Evolutionary conservation across 495 filamentous ascomycete species (phyloP), one percentile per base, ranked within the genome.

Genomic region (Penicillium roqueforti): DNA sequence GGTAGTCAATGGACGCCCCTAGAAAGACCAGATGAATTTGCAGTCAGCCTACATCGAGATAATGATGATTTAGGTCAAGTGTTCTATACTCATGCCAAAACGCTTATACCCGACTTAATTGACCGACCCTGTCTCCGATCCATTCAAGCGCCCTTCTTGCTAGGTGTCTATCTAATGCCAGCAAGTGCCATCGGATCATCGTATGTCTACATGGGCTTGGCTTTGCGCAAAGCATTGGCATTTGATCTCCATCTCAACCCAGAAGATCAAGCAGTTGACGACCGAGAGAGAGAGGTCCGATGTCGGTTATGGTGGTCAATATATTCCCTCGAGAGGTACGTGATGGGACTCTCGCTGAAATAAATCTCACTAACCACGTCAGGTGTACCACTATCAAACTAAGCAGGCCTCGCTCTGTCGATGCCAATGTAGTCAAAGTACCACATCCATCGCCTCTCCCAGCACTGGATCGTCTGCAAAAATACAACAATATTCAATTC

Each of bases 201-300:
- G 8, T 68, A 66, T 37, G 40, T 61, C 14, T 68, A 61, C 20
- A 47, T 74, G 38, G 75, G 75, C 7, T 58, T 74, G 47, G 72
- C 75, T 5, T 41, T 75, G 22, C 68, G 73, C 14, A 73, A 74
- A 54, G 72, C 71, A 7, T 55, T 77, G 41, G 67, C 65, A 2
- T 60, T 72, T 1, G 72, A 73, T n/a, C 62, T 77, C 11, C 73
- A 77, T 58, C 59, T 59, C 10, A 10, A 59, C 10, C 11, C 31
- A 16, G 59, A 62, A 6, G 59, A 57, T 46, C 28, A 36, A 22
- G n/a, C 20, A 16, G 40, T 59, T 7, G 37, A 36, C 14, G 49
- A 47, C 4, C 26, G 29, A 9, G 62, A 62, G 20, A 56, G 13
- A 11, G 62, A 68, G 28, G 14, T 66, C 3, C 52, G 60, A 5